These are phyloP conservation scores for Beauveria sp. DNA, from an alignment of 2,329 filamentous ascomycete genomes.

Conservation along the genomic window DNA sequence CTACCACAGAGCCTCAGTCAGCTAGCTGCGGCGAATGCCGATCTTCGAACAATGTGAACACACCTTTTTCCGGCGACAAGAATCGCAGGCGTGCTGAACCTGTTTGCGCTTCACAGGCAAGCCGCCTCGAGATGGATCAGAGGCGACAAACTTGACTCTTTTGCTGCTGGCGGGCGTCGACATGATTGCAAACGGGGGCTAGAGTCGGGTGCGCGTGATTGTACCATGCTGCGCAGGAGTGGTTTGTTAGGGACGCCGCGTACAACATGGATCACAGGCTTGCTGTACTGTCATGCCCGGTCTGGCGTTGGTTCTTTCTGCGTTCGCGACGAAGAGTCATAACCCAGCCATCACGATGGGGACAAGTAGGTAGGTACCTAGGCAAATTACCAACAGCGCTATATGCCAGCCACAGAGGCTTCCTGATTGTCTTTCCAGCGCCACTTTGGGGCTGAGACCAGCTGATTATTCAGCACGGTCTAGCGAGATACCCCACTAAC, in stretches of 20 bases:
- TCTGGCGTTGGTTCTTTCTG: neutral
- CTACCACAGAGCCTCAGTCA: constrained; percentile 18
- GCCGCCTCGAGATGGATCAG: constrained; percentile 40
- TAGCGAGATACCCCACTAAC: neutral
- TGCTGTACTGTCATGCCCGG: neutral
- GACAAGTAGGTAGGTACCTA: too few species aligned
- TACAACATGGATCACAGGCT: neutral
- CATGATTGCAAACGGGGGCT: neutral
- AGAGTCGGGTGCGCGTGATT: neutral
- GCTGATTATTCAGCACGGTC: constrained; percentile 4
- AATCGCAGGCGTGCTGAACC: constrained; percentile 48
- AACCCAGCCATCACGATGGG: neutral
- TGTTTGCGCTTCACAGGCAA: constrained; percentile 53
- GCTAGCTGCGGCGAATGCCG: neutral
- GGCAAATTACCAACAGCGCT: neutral
- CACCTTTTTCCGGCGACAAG: constrained; percentile 49
- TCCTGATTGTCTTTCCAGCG: too few species aligned
- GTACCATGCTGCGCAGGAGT: neutral
- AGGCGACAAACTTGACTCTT: constrained; percentile 49
- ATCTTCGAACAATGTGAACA: neutral
- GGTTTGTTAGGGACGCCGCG: neutral
- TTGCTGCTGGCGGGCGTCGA: constrained; percentile 10
- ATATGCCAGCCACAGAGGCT: neutral
- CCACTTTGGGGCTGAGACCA: too few species aligned
- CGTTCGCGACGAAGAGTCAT: constrained; percentile 2